Evolutionary conservation across 495 filamentous ascomycete species (phyloP), one percentile per base, ranked within the genome.

Genomic region (Tetracladium setigerum): DNA sequence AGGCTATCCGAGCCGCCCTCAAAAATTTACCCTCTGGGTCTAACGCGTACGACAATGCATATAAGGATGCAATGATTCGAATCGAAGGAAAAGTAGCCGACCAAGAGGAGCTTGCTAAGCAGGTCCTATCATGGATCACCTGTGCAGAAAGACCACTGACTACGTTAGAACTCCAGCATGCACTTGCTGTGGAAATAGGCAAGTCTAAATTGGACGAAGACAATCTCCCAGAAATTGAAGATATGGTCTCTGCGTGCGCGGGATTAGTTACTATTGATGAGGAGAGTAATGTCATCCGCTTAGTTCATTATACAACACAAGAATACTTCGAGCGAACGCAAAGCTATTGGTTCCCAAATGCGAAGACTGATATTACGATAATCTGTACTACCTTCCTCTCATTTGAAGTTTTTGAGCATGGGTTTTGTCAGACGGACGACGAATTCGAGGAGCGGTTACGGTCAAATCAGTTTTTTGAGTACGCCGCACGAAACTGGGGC

Each of bases 291-390:
- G 18, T 41, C 17, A 41, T 41, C 18, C 39, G 39, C 8, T 24
- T 41, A 38, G 36, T 78, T 6, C 79, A 81, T 55, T 77, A 74
- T 46, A 79, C 77, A 5, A 64, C 73, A 0, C 68, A 78, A 47
- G 66, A 72, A 37, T 82, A 75, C 55, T 70, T 81, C 33, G 58
- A 70, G 18, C 52, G 56, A 17, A 69, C 53, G 14, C 55, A 52
- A 43, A 31, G 44, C 1, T 38, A 45, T 8, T 70, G 62, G 62
- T 66, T 68, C 43, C 58, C 67, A 7, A 44, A 59, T 45, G 66
- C 65, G 4, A 50, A 69, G 31, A 10, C 30, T 6, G 36, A 55
- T 9, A 67, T 78, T 13, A 52, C 68, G 14, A 48, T 15, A 14
- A 57, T 45, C 13, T 77, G 74, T 52, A 19, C 70, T 37, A 69